Base-by-base conservation (phyloP, 129 eudicot species). In the Escallonia rubra region DNA sequence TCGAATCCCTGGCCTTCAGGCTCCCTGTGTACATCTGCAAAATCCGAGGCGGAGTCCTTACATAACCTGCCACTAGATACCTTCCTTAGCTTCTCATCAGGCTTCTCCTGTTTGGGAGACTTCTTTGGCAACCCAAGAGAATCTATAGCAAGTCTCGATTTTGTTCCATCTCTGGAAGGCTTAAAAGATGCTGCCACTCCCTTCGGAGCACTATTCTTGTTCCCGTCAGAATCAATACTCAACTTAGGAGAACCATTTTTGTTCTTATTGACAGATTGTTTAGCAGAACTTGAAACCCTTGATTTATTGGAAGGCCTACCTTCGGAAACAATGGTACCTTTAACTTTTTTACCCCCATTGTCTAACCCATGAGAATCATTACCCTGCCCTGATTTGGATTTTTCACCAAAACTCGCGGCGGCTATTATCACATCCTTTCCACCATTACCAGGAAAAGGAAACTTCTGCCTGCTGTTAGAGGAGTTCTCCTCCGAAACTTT, bases 271-370 rank as follows among this genome's bases (percentile, higher is more conserved):
- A 71, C 68, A 1, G 59, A 16, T 9, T 41, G 15, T 67, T 76
- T 79, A 13, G 49, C 40, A 49, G 78, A 67, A 69, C 46, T 59
- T 43, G 66, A 80, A 45, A 70, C 61, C 53, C 59, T 83, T 68
- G 71, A 72, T 74, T 79, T 77, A 79, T 81, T 77, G 7, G 75
- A 47, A 11, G 23, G 66, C 11, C 60, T 54, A 16, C 72, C 80
- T 49, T 73, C 81, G 42, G 13, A 8, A 53, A 60, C 78, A 69
- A 46, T 60, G 12, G 66, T 23, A 23, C 59, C 70, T 68, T 59
- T 74, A 13, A 66, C 44, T 41, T 60, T n/a, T 40, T 47, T 43
- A 65, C 57, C 68, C 42, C 70, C 68, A 50, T 23, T 23, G 34
- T 23, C 34, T 23, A 23, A 23, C 34, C 34, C 34, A 23, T 23